These are phyloP conservation scores for Rhazya stricta DNA, from an alignment of 257 asterid genomes.

Conservation along the genomic window DNA sequence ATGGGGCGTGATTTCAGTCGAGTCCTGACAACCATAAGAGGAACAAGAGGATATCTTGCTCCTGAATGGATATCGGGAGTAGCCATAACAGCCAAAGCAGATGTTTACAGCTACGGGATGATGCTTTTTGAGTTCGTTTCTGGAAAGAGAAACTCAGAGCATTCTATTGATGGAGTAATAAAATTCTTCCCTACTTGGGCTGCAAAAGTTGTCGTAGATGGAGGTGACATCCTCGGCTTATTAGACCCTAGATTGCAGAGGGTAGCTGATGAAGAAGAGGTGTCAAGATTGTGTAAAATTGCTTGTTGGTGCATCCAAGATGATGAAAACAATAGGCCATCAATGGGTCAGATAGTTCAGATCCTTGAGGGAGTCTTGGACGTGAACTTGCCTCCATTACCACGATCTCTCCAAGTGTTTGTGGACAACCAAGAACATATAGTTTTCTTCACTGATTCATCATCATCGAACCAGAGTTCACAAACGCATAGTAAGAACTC, in stretches of 20 bases:
- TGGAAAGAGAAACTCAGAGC: slow-evolving; percentile 39
- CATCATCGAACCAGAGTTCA: slow-evolving; percentile 50
- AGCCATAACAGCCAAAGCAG: slow-evolving; percentile 45
- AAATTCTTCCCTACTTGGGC: slow-evolving; percentile 40
- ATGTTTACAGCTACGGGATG: slow-evolving; percentile 52
- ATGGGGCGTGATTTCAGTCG: slow-evolving; percentile 46
- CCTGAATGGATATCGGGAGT: slow-evolving; percentile 49
- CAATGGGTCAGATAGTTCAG: slow-evolving; percentile 43
- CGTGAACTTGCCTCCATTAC: slow-evolving; percentile 40
- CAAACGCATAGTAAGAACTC: slow-evolving; percentile 40
- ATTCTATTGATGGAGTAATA: slow-evolving; percentile 24
- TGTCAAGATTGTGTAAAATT: slow-evolving; percentile 31
- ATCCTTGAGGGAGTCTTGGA: slow-evolving; percentile 48
- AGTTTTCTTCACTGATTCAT: slow-evolving; percentile 70
- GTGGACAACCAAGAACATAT: slow-evolving; percentile 39
- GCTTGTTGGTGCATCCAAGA: slow-evolving; percentile 57
- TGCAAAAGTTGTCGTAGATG: slow-evolving; percentile 25
- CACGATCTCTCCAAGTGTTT: slow-evolving; percentile 44
- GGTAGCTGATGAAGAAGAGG: slow-evolving; percentile 33
- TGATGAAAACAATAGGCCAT: slow-evolving; percentile 40
- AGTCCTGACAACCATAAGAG: slow-evolving; percentile 43
- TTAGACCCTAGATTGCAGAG: slow-evolving; percentile 32
- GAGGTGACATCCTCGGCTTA: slow-evolving; percentile 33
- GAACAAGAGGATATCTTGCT: slow-evolving; percentile 53
- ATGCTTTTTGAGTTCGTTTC: slow-evolving; percentile 48